These are phyloP conservation scores for Casuarina equisetifolia DNA, from an alignment of 306 rosid species.

Conservation along the genomic window DNA sequence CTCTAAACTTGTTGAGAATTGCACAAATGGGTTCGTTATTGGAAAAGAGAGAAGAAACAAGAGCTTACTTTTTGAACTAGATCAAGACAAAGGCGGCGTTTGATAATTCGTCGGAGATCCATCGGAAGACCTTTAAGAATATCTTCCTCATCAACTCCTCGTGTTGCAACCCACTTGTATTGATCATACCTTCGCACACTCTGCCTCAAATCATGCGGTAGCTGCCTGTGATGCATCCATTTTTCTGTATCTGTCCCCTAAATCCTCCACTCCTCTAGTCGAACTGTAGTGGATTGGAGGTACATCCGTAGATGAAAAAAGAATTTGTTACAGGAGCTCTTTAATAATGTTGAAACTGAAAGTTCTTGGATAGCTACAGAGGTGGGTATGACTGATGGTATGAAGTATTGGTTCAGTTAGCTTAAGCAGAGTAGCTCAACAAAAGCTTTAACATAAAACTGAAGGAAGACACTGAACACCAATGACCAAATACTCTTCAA, in stretches of 20 bases:
- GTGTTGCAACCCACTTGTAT: conserved; percentile 89
- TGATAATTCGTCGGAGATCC: conserved; percentile 89
- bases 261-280: conserved; percentile 94
- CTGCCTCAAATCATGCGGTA: conserved; percentile 65
- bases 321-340: neutral
- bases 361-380: neutral
- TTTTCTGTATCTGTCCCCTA: conserved; percentile 87
- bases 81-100: conserved; percentile 95
- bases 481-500: neutral
- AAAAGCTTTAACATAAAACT: neutral
- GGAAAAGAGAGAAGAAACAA: too few species aligned
- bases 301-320: conserved; percentile 55
- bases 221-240: conserved; percentile 97
- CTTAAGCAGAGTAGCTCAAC: neutral
- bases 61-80: conserved; percentile 77
- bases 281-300: conserved; percentile 80
- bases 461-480: neutral
- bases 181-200: conserved; percentile 80
- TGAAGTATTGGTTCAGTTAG: neutral
- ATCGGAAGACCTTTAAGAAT: conserved; percentile 72
- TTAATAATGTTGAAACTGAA: neutral
- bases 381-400: neutral
- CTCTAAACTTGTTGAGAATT: too few species aligned
- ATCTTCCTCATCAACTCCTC: conserved; percentile 89
- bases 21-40: too few species aligned